Conservation (phyloP, 345 rosid species). For the Aegle marmelos region DNA sequence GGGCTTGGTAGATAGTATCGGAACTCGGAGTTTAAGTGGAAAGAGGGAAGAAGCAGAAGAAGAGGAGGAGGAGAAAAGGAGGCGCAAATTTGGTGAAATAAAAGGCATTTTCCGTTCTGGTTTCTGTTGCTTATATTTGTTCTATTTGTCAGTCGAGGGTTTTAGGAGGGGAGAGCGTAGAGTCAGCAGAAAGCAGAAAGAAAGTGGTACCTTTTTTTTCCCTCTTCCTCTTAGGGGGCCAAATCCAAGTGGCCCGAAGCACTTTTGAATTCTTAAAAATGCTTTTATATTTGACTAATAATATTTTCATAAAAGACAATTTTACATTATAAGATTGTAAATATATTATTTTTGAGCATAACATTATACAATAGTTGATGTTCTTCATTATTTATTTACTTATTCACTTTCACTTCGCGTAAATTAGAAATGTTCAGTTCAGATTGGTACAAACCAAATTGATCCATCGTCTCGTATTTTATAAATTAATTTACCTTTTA, state of each 20-base stretch:
- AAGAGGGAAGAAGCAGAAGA: conserved; percentile 20
- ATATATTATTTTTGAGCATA: too few species aligned
- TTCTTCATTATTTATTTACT: too few species aligned
- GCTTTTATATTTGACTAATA: too few species aligned
- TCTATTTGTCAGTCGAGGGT: neutral
- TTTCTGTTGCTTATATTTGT: neutral
- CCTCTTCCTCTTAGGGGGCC: neutral
- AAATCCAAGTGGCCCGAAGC: neutral
- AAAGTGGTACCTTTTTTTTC: neutral
- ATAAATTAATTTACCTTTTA: too few species aligned
- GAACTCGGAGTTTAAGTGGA: neutral
- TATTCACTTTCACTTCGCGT: too few species aligned
- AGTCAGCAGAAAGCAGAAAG: too few species aligned
- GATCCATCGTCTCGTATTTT: too few species aligned
- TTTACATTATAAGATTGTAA: too few species aligned
- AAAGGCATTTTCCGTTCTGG: conserved; percentile 31
- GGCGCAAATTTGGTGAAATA: conserved; percentile 37
- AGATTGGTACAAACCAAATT: fast-evolving
- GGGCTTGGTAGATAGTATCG: conserved; percentile 29
- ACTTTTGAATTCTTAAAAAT: neutral
- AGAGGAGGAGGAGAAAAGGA: conserved; percentile 45
- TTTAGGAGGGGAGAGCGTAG: neutral
- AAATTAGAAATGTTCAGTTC: too few species aligned
- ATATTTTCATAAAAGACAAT: too few species aligned
- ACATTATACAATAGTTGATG: too few species aligned